A percentile compares a stretch with the other conserved stretches of the same genome.
Evolutionary conservation across 768 basidiomycete species (phyloP).

Genomic region (Amyloporia xantha): DNA sequence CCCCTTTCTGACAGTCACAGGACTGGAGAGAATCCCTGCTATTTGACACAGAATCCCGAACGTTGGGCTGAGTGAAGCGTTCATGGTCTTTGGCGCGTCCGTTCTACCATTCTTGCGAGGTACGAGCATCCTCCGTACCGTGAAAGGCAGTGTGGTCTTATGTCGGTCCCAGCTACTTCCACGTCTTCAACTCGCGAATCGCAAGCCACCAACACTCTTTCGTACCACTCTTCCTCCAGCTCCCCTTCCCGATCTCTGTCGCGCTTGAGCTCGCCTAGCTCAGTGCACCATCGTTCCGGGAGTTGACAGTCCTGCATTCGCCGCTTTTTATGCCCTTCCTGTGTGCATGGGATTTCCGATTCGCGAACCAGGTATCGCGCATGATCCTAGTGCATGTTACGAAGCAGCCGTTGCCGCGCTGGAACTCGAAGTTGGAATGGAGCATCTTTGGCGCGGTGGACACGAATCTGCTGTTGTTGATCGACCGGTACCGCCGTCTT

Average conservation of each 20-base stretch:
- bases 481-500: constrained; percentile 46
- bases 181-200: constrained; percentile 63
- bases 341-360: constrained; percentile 89
- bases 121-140: constrained; percentile 18
- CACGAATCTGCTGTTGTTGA: constrained; percentile 65
- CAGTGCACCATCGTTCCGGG: constrained; percentile 50
- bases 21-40: constrained; percentile 43
- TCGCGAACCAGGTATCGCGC: constrained; percentile 83
- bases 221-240: constrained; percentile 62
- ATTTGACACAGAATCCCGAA: constrained; percentile 49
- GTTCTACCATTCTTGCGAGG: constrained; percentile 60
- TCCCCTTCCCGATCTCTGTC: constrained; percentile 73
- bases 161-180: constrained; percentile 51
- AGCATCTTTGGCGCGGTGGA: constrained; percentile 72
- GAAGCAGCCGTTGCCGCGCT: constrained; percentile 72
- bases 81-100: constrained; percentile 75
- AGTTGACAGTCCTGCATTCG: constrained; percentile 69
- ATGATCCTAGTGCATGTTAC: constrained; percentile 95
- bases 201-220: constrained; percentile 31
- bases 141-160: not conserved
- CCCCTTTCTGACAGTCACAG: constrained; percentile 51
- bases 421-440: constrained; percentile 85
- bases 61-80: constrained; percentile 73
- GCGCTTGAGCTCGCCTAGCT: constrained; percentile 80
- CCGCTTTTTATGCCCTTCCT: constrained; percentile 81